phyloP scores from a whole-genome alignment of 2,329 filamentous ascomycete genomes.

The Aspergillus sp. region DNA sequence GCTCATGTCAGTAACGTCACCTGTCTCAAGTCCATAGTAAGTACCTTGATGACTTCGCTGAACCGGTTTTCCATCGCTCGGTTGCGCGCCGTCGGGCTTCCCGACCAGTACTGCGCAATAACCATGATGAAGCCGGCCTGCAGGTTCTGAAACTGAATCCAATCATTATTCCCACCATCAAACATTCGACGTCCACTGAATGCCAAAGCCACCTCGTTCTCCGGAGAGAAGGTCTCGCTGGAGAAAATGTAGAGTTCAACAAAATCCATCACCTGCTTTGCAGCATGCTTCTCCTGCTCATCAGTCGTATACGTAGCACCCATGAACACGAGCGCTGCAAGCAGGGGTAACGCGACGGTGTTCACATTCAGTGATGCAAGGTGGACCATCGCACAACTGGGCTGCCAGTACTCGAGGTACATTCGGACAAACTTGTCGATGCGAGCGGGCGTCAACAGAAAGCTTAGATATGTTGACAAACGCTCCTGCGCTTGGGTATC shows the following conservation, averaged over 20 bases:
- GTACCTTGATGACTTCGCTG: slow-evolving; percentile 44
- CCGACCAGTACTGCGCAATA: slow-evolving; percentile 48
- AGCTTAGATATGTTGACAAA: slow-evolving; percentile 42
- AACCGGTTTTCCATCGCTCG: slow-evolving; percentile 49
- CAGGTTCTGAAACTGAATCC: slow-evolving; percentile 43
- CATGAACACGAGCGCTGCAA: slow-evolving; percentile 45
- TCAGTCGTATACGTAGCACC: slow-evolving; percentile 50
- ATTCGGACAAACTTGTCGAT: slow-evolving; percentile 45
- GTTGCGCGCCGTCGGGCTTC: slow-evolving; percentile 39
- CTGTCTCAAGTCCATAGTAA: not conserved
- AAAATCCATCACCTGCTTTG: slow-evolving; percentile 46
- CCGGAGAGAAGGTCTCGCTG: slow-evolving; percentile 43
- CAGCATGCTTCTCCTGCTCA: slow-evolving; percentile 38
- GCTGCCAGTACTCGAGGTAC: slow-evolving; percentile 51
- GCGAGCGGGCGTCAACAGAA: slow-evolving; percentile 42
- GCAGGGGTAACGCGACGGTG: slow-evolving; percentile 37
- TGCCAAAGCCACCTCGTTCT: slow-evolving; percentile 40
- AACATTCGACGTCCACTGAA: slow-evolving; percentile 29
- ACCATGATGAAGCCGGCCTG: slow-evolving; percentile 48
- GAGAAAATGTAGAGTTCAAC: slow-evolving; percentile 49
- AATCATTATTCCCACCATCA: slow-evolving; percentile 30
- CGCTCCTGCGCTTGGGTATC: slow-evolving; percentile 42
- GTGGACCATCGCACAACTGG: slow-evolving; percentile 48
- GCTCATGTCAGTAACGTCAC: not conserved
- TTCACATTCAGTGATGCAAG: slow-evolving; percentile 44